Base-by-base conservation (phyloP, 805 yeast genomes). In the Scheffersomyces stipitis region DNA sequence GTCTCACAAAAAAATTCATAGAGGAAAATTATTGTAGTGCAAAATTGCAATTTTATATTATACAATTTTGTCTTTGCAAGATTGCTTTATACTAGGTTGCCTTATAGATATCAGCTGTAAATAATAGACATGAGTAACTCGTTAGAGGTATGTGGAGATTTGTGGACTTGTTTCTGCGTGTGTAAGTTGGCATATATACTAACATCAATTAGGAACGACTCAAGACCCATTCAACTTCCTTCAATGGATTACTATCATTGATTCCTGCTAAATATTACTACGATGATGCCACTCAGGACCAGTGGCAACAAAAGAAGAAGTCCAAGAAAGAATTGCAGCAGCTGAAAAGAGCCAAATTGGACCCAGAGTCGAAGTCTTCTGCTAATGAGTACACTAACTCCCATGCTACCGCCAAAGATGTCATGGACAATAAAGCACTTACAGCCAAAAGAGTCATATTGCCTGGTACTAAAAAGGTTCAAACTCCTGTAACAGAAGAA, bases 201-300 rank as follows among this genome's bases (percentile, higher is more conserved):
- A 60, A 59, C 60, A 29, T 8, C 9, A 7, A 20, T 30, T 40
- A 80, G 81, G 93, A 86, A 56, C 80, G 95, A 47, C 74, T 86
- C 49, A 81, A 84, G 62, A 78, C 79, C 22, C 89, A 84, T 55
- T 81, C 93, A 10, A 69, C 79, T 34, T 88, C 96, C 3, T 91
- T 91, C 59, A 87, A 86, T 56, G 96, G 97, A 16, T 69, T 91
- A 35, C 69, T 91, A 41, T 87, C 96, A 15, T 69, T 91, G 60
- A 90, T 91, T 40, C 97, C 98, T 3, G 96, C 97, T 3, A 88
- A 89, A 56, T 89, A 84, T 55, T 91, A 91, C 59, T 89, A 86
- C 58, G 96, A 90, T 59, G 96, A 86, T 27, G 91, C 86, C 40
- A 83, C 91, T 2, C 81, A 83, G 51, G 82, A 83, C 35, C 97